Evolutionary conservation across 495 filamentous ascomycete species (phyloP).

Genomic region (Bacidia rubella): DNA sequence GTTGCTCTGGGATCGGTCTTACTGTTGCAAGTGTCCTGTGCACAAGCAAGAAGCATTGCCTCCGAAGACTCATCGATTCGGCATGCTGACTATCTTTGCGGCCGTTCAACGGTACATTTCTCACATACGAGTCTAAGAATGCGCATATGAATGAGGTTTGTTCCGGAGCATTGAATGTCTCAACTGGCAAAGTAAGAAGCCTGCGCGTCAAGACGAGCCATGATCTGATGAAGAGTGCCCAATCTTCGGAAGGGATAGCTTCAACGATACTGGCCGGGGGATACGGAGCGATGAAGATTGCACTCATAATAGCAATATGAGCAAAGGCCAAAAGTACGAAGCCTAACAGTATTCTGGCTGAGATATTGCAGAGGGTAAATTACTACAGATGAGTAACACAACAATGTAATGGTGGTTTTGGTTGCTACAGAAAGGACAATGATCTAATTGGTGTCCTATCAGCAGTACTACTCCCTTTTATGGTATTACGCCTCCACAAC

Average conservation of each 20-base stretch:
- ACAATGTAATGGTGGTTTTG: no score
- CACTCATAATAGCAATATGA: background rate
- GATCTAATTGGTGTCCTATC: no score
- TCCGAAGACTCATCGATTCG: slow-evolving; percentile 37
- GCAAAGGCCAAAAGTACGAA: no score
- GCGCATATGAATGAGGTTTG: slow-evolving; percentile 40
- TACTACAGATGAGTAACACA: no score
- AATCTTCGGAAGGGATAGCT: slow-evolving; percentile 53
- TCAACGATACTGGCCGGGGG: slow-evolving; percentile 55
- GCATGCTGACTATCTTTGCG: background rate
- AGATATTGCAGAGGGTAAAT: no score
- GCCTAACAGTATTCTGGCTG: no score
- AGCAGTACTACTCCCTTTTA: no score
- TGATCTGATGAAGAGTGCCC: slow-evolving; percentile 64
- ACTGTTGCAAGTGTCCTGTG: slow-evolving; percentile 33
- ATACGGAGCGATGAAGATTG: slow-evolving; percentile 63
- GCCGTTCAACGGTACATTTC: slow-evolving; percentile 27
- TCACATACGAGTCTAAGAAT: slow-evolving; percentile 51
- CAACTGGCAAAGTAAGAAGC: slow-evolving; percentile 43
- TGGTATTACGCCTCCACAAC: no score
- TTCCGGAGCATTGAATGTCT: slow-evolving; percentile 36
- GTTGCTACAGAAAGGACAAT: no score
- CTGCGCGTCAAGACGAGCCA: slow-evolving; percentile 55
- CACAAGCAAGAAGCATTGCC: slow-evolving; percentile 45
- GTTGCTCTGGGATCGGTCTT: slow-evolving; percentile 26